These are phyloP conservation scores for Aegilops tauschii DNA, from an alignment of 176 grass and related monocot genomes.

Conservation along the genomic window DNA sequence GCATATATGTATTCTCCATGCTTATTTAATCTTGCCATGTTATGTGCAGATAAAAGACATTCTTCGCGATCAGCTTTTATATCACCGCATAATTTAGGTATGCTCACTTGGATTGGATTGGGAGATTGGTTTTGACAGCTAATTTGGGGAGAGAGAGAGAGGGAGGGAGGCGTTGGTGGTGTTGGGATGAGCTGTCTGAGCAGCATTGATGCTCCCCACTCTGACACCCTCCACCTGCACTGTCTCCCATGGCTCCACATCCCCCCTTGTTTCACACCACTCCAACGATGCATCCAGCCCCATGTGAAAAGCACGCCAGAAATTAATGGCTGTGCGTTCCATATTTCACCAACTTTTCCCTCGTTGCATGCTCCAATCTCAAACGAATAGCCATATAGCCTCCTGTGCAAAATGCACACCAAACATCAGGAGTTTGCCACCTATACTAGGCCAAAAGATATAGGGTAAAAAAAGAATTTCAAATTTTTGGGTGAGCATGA, in stretches of 20 bases:
- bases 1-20: not conserved
- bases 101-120: not conserved
- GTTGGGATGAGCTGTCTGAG: slow-evolving; percentile 72
- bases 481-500: not conserved
- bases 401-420: no score
- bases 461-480: not conserved
- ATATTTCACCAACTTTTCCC: not conserved
- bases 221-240: slow-evolving; percentile 59
- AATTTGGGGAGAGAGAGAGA: not conserved
- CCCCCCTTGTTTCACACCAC: not conserved
- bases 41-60: slow-evolving; percentile 24
- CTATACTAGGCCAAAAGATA: no score
- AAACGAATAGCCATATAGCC: no score
- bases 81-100: not conserved
- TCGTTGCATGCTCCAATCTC: not conserved
- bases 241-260: slow-evolving; percentile 31
- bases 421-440: no score
- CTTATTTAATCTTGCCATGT: slow-evolving; percentile 2
- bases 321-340: not conserved
- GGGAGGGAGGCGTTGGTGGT: not conserved
- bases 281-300: not conserved
- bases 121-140: not conserved
- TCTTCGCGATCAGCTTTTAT: slow-evolving; percentile 1
- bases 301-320: not conserved
- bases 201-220: slow-evolving; percentile 70